Evolutionary conservation across 2,329 filamentous ascomycete species (phyloP).

Genomic region (Cordyceps tenuipes): DNA sequence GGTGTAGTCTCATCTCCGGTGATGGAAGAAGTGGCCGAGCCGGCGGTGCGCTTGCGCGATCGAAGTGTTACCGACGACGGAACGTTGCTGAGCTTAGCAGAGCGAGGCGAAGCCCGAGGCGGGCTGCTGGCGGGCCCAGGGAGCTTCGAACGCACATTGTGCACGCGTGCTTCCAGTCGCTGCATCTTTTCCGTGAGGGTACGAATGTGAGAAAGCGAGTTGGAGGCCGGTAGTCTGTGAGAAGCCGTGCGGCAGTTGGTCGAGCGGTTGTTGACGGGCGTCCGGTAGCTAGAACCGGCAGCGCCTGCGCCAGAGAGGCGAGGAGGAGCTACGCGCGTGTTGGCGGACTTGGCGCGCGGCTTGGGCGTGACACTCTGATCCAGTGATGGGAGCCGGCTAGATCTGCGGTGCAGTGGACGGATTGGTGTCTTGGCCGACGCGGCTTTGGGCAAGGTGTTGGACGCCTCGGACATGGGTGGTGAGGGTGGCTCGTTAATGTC

Average conservation of each 20-base stretch:
- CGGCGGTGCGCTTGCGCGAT: conserved; percentile 59
- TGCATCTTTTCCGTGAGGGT: conserved; percentile 95
- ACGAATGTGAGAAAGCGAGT: conserved; percentile 85
- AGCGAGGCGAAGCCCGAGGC: conserved; percentile 69
- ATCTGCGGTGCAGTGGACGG: conserved; percentile 29
- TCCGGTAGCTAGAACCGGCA: conserved; percentile 40
- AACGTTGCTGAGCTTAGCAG: conserved; percentile 34
- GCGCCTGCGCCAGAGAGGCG: conserved; percentile 33
- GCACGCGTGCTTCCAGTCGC: conserved; percentile 85
- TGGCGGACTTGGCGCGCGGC: conserved; percentile 41
- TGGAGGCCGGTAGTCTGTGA: conserved; percentile 47
- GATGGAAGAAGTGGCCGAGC: conserved; percentile 43
- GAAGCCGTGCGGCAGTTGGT: conserved; percentile 49
- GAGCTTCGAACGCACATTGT: conserved; percentile 83
- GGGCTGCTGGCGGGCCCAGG: conserved; percentile 73
- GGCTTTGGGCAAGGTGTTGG: conserved; percentile 49
- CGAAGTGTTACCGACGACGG: conserved; percentile 56
- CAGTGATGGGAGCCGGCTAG: conserved; percentile 44
- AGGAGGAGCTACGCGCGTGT: conserved; percentile 27
- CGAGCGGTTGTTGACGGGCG: conserved; percentile 33
- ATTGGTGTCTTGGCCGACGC: conserved; percentile 32
- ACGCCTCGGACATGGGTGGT: conserved; percentile 84
- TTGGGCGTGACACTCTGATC: conserved; percentile 49
- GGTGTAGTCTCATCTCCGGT: conserved; percentile 45
- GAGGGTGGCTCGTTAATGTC: conserved; percentile 79